A percentile compares a stretch with the other conserved stretches of the same genome.
Conservation (phyloP, 768 basidiomycete species). For the Mrakia gelida region DNA sequence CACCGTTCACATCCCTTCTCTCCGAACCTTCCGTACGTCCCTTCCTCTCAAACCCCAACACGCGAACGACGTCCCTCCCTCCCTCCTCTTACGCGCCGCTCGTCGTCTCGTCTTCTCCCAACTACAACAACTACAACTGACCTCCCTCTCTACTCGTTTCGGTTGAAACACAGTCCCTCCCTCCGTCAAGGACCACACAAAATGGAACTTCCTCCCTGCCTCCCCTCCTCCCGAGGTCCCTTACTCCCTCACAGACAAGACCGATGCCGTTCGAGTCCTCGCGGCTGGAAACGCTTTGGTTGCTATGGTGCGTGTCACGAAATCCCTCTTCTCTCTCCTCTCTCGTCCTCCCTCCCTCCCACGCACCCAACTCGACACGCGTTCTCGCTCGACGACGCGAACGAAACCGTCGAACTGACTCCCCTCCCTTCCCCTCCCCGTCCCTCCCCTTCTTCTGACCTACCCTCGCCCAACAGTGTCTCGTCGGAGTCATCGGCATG, state of each 20-base stretch:
- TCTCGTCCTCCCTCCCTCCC: background rate
- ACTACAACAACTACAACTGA: conserved; percentile 9
- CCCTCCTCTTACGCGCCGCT: background rate
- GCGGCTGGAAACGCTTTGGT: conserved; percentile 85
- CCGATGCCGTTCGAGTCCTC: conserved; percentile 74
- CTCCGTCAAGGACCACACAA: conserved; percentile 34
- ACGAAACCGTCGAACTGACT: background rate
- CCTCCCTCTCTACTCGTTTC: background rate
- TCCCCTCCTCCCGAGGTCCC: conserved; percentile 39
- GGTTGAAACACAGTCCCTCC: too few relatives aligned
- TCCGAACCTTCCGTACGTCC: conserved; percentile 61
- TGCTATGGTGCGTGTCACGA: conserved; percentile 57
- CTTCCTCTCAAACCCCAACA: background rate
- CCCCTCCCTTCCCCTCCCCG: background rate
- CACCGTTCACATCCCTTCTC: conserved; percentile 69
- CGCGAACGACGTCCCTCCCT: background rate
- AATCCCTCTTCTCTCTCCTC: conserved; percentile 7
- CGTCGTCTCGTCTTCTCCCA: background rate
- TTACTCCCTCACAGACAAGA: conserved; percentile 56
- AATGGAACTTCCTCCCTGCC: conserved; percentile 40
- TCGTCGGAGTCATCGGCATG: conserved; percentile 42
- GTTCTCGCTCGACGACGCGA: background rate
- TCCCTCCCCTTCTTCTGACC: background rate
- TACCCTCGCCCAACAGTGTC: conserved; percentile 29
- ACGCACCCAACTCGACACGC: too few relatives aligned